Percentiles rank a stretch among this genome's conserved stretches.
Conservation (phyloP, 176 grass and related monocot genomes). For the Alloteropsis semialata region DNA sequence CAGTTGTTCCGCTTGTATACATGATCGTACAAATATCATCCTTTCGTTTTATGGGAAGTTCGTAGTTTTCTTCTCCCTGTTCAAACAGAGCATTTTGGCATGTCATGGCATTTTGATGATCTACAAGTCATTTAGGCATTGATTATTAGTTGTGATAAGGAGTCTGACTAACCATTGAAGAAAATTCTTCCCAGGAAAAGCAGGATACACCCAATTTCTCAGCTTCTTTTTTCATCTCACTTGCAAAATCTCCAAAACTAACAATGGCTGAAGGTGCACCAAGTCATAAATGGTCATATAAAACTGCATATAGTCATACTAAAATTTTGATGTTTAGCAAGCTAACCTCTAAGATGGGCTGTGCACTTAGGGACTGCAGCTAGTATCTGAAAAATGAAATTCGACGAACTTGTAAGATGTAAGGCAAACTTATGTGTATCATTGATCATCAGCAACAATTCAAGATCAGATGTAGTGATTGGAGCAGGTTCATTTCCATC, state of each 20-base stretch:
- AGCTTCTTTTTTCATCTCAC: conserved; percentile 62
- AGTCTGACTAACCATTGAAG: conserved; percentile 48
- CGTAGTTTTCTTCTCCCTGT: conserved; percentile 71
- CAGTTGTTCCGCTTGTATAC: conserved; percentile 98
- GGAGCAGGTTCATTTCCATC: neutral
- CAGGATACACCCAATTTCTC: conserved; percentile 60
- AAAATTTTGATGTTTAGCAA: neutral
- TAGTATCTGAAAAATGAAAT: conserved; percentile 31
- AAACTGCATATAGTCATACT: neutral
- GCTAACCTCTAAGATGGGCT: conserved; percentile 45
- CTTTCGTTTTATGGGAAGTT: conserved; percentile 73
- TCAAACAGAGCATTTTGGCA: neutral
- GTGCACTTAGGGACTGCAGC: conserved; percentile 20
- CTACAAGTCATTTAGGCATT: neutral
- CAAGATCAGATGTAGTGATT: conserved; percentile 5
- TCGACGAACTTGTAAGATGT: conserved; percentile 6
- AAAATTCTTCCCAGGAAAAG: conserved; percentile 88
- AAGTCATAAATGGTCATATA: neutral
- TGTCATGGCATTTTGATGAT: neutral
- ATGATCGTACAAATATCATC: conserved; percentile 91
- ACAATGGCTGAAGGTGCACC: conserved; percentile 62
- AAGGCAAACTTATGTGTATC: neutral
- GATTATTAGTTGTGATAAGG: neutral
- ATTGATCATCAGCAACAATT: neutral
- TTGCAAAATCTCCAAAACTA: conserved; percentile 71